Base-by-base conservation (phyloP, 768 basidiomycete genomes). In the Lactifluus volemus region DNA sequence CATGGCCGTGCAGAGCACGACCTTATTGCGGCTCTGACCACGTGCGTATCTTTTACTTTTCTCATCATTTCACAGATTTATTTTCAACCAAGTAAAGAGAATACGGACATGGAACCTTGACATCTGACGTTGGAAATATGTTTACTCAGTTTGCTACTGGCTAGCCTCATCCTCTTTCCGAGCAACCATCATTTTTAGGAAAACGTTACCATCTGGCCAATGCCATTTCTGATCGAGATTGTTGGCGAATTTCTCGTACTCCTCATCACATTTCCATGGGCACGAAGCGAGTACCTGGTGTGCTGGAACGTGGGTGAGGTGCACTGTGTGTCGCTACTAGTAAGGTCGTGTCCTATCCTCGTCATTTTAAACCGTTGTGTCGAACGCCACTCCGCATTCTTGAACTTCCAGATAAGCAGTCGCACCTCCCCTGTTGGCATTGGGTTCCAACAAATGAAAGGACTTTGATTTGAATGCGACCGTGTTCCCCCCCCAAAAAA, bases 251-350 rank as follows among this genome's bases (percentile, higher is more conserved):
- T 54, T 21, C 65, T 66, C 30, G 63, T 49, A 7, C n/a, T n/a
- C n/a, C 49, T 66, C 0, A 41, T 66, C 14, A 58, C 63, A 11
- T 66, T 58, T 25, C 63, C 63, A 25, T 57, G 44, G 55, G 42
- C 48, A 8, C 55, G 44, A 15, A 54, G 14, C n/a, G 55, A 55
- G 30, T 32, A 14, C 14, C 32, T 69, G 1, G 65, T 67, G 25
- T 63, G 70, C 15, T 73, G 72, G 72, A 68, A 69, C 63, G 67
- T 67, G n/a, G 72, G 72, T 0, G 55, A 58, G 1, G 53, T 52
- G 6, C 45, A 64, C 41, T 19, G 70, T 69, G 58, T 60, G 71
- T 71, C 32, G 39, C 21, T 12, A 2, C 25, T 25, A 25, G 25
- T 25, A 3, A 25, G 4, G 4, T 34, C 17, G 25, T 42, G n/a